A percentile compares a stretch with the other conserved stretches of the same genome.
These are phyloP conservation scores for Cyberlindnera americana DNA, from an alignment of 805 yeast genomes.

Conservation along the genomic window DNA sequence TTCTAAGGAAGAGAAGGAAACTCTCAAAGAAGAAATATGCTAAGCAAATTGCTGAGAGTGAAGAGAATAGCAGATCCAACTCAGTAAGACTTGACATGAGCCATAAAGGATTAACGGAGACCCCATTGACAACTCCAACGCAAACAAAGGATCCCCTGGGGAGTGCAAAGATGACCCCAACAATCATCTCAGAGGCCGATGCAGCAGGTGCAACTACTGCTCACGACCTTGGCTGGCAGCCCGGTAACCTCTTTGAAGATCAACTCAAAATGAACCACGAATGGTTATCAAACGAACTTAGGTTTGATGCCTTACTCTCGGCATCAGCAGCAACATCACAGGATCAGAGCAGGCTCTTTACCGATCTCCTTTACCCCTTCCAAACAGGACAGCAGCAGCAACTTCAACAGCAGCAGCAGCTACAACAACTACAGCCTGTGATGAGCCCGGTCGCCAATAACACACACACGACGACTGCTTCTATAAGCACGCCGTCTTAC, in stretches of 20 bases:
- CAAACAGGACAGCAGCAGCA: slow-evolving; percentile 7
- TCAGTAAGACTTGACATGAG: slow-evolving; percentile 4
- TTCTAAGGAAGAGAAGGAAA: slow-evolving; percentile 26
- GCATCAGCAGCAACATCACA: slow-evolving; percentile 59
- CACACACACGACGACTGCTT: not conserved
- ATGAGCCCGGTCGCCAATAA: not conserved
- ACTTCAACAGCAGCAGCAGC: not conserved
- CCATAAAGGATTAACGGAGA: not conserved
- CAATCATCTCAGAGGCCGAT: not conserved
- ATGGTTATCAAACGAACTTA: slow-evolving; percentile 67
- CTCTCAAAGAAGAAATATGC: slow-evolving; percentile 25
- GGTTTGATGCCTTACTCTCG: slow-evolving; percentile 69
- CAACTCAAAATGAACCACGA: slow-evolving; percentile 30
- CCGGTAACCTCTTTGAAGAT: slow-evolving; percentile 18
- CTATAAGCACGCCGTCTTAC: not conserved
- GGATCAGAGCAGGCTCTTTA: slow-evolving; percentile 50
- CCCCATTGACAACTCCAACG: not conserved
- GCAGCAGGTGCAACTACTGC: not conserved
- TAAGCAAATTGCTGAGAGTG: slow-evolving; percentile 11
- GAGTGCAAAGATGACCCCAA: not conserved
- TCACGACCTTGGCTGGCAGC: slow-evolving; percentile 10
- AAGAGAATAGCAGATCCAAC: slow-evolving; percentile 16
- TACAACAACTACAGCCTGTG: not conserved
- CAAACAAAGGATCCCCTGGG: not conserved
- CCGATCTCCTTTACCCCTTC: slow-evolving; percentile 45